Evolutionary conservation across 192 early-diverging fungal species (phyloP), one percentile per base, ranked within the genome.

Genomic region (Coemansia umbellata): DNA sequence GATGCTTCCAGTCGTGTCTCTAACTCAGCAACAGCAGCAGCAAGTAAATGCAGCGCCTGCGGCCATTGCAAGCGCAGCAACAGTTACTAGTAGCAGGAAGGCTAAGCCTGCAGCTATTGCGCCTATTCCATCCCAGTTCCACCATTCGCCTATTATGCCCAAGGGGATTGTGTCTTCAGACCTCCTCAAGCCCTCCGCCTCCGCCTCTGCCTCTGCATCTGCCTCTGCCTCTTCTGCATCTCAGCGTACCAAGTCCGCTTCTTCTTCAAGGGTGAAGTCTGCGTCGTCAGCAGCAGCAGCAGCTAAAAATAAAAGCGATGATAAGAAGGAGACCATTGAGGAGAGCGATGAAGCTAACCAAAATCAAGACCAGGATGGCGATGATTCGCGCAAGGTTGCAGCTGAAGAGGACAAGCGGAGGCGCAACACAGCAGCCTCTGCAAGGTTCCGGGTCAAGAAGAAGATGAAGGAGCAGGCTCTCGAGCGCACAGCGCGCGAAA

Each of bases 401-500:
- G 81, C 80, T 14, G 82, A 88, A 50, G 88, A 86, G 43, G 93
- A 97, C 71, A 98, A 98, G 79, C 82, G 95, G 41, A 77, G 84
- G 23, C 85, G 94, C 36, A 98, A 98, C 80, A 98, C 93, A 4
- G 93, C 85, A 15, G 95, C 95, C 13, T 91, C 89, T 11, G 94
- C 93, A 15, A 81, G 95, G 9, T 98, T 98, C 84, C 81, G 95
- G 14, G 80, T 89, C 44, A 94, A 94, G 81, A 98, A 96, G 77
- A 96, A 96, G 82, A 55, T 86, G 68, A 83, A 89, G 31, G 94
- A 96, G 68, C 86, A 91, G 75, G 84, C 82, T 13, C 72, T 98
- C 55, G 87, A 93, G 70, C 79, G 82, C 21, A 88, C 85, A 0
- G 91, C 90, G 5, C 73, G 80, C 50, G 87, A 91, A 33, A 84